phyloP scores from a whole-genome alignment of 176 grass and related monocot species.

The Raddia guianensis region DNA sequence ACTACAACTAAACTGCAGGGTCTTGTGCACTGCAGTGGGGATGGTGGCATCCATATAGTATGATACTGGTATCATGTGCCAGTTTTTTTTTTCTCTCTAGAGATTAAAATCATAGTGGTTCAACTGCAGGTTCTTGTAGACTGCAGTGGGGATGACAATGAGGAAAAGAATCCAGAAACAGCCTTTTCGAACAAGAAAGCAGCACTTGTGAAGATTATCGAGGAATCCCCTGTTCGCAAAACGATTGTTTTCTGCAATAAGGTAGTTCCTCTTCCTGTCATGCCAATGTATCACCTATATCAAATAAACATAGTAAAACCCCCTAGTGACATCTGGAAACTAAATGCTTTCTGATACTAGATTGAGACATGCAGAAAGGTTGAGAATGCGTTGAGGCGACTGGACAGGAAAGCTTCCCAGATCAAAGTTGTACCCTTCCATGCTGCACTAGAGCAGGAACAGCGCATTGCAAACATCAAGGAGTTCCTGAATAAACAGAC shows the following conservation, averaged over 20 bases:
- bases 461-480: conserved; percentile 70
- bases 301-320: background rate
- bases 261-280: conserved; percentile 39
- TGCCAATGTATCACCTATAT: background rate
- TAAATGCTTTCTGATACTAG: conserved; percentile 35
- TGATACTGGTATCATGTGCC: background rate
- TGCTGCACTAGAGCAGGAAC: conserved; percentile 75
- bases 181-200: conserved; percentile 86
- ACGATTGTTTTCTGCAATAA: conserved; percentile 93
- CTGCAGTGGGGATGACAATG: conserved; percentile 79
- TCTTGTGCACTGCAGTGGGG: too few relatives aligned
- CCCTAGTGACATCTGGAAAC: background rate
- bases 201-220: conserved; percentile 67
- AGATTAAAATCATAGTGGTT: conserved; percentile 5
- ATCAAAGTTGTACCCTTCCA: conserved; percentile 88
- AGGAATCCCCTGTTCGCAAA: conserved; percentile 68
- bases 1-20: background rate
- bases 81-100: background rate
- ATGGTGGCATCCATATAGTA: background rate
- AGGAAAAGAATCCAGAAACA: conserved; percentile 87
- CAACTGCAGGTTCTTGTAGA: conserved; percentile 70
- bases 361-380: conserved; percentile 98
- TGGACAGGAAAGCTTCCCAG: conserved; percentile 71
- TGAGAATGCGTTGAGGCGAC: conserved; percentile 69
- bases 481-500: conserved; percentile 72